Conservation (phyloP, 2,329 filamentous ascomycete genomes). For the Fusarium mangiferae region DNA sequence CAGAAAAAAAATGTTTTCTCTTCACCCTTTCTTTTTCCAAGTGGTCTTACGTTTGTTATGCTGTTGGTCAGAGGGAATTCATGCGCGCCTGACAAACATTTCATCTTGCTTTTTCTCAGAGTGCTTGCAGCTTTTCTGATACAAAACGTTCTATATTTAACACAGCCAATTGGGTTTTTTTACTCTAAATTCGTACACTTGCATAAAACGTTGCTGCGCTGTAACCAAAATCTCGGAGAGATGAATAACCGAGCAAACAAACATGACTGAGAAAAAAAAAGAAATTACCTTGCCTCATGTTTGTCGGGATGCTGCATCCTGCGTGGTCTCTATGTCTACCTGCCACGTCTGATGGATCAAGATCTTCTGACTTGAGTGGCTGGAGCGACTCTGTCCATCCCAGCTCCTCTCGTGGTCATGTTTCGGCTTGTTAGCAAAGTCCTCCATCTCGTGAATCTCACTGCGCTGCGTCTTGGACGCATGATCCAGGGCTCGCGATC, state of each 20-base stretch:
- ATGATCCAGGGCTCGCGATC: constrained; percentile 14
- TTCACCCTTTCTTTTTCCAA: background rate
- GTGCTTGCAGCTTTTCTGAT: background rate
- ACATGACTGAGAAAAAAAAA: background rate
- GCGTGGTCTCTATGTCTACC: constrained; percentile 40
- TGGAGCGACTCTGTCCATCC: constrained; percentile 36
- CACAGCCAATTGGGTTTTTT: background rate
- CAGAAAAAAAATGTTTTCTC: constrained; percentile 6
- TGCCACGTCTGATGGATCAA: constrained; percentile 46
- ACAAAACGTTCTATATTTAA: background rate
- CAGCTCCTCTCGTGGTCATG: constrained; percentile 10
- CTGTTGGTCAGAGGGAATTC: background rate
- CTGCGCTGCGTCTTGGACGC: constrained; percentile 14
- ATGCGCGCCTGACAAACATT: constrained; percentile 7
- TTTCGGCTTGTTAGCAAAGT: constrained; percentile 1
- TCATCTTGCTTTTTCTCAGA: background rate
- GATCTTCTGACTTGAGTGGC: constrained; percentile 45
- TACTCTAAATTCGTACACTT: constrained; percentile 1
- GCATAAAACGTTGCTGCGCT: constrained; percentile 3
- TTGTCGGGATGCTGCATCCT: background rate
- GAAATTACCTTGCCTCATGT: background rate
- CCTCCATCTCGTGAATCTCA: constrained; percentile 32
- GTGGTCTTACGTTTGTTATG: background rate
- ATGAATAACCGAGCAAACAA: background rate
- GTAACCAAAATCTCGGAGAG: background rate